Percentiles rank a stretch among this genome's conserved stretches.
Evolutionary conservation across 331 rosid genomes (phyloP).

Genomic region (Phaseolus coccineus): DNA sequence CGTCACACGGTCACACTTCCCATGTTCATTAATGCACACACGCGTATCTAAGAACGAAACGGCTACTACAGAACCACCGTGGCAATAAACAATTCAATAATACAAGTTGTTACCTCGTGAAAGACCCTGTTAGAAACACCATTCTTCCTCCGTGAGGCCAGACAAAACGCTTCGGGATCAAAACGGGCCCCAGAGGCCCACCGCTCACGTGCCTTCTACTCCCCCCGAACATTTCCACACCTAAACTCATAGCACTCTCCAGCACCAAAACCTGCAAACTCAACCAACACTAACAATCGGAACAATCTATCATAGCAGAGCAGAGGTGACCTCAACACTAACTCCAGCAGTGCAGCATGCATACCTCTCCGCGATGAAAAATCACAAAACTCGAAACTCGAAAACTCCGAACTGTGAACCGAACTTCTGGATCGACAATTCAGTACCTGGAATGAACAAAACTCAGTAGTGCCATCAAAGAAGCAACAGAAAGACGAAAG

Average conservation of each 20-base stretch:
- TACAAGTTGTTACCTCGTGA: slow-evolving; percentile 55
- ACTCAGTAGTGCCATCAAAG: slow-evolving; percentile 14
- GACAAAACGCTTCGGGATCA: slow-evolving; percentile 52
- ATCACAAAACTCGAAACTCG: slow-evolving; percentile 32
- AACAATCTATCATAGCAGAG: slow-evolving; percentile 29
- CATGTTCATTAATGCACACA: slow-evolving; percentile 3
- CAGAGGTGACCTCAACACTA: slow-evolving; percentile 53
- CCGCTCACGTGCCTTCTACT: slow-evolving; percentile 45
- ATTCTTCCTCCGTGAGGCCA: slow-evolving; percentile 76
- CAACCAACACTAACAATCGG: slow-evolving; percentile 28
- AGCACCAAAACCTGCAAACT: slow-evolving; percentile 29
- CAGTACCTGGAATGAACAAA: slow-evolving; percentile 46
- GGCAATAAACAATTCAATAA: not conserved
- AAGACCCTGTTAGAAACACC: slow-evolving; percentile 64
- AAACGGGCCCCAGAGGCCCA: slow-evolving; percentile 42
- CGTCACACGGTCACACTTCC: not conserved
- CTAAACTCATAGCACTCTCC: slow-evolving; percentile 32
- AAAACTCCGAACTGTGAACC: slow-evolving; percentile 17
- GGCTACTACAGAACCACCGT: slow-evolving; percentile 9
- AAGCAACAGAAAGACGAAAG: not conserved
- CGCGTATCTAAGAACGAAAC: not conserved
- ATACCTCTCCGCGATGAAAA: slow-evolving; percentile 31
- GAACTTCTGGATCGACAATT: slow-evolving; percentile 32
- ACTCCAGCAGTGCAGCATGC: slow-evolving; percentile 46
- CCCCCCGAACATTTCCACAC: slow-evolving; percentile 54